Evolutionary conservation across 192 early-diverging fungal genomes (phyloP), one percentile per base, ranked within the genome.

Genomic region (Backusella morwellensis): DNA sequence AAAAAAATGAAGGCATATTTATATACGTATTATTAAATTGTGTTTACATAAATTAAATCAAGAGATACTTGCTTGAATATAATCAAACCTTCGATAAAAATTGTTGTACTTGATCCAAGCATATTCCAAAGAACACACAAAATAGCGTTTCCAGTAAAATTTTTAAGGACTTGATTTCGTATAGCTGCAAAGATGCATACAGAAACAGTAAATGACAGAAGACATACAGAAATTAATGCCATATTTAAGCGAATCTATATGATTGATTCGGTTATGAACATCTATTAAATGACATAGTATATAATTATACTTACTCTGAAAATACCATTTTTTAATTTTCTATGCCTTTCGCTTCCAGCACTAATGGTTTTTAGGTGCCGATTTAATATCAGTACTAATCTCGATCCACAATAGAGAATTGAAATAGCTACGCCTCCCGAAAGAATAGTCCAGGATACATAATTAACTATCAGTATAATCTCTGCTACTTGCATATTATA

Each of bases 141-240:
- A 17, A 44, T 44, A 14, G 15, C 11, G n/a, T 38, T 75, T 23
- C 79, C 75, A 0, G 67, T 26, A 19, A 41, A 35, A 26, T 66
- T 80, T 40, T 44, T 68, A 35, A 76, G 76, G 35, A 73, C 73
- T 14, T 23, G 21, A 56, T 73, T 26, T 11, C 79, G 75, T 26
- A 80, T 35, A 35, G 68, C 68, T 76, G 71, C 79, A 80, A 73
- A 80, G 1, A 80, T 75, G 21, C 76, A 47, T 41, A 80, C 72
- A 23, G 76, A 73, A 68, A 76, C 72, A 23, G 76, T 73, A 56
- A 80, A 80, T 12, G 54, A 34, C 5, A 59, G 35, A 6, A 80
- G 56, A 38, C 79, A 75, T 29, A 54, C 34, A 34, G 66, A 47
- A 6, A 76, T 66, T 34, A 80, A 73, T 6, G 23, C 32, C 12